phyloP scores from a whole-genome alignment of 2,329 filamentous ascomycete species.

The Ascochyta fabae region DNA sequence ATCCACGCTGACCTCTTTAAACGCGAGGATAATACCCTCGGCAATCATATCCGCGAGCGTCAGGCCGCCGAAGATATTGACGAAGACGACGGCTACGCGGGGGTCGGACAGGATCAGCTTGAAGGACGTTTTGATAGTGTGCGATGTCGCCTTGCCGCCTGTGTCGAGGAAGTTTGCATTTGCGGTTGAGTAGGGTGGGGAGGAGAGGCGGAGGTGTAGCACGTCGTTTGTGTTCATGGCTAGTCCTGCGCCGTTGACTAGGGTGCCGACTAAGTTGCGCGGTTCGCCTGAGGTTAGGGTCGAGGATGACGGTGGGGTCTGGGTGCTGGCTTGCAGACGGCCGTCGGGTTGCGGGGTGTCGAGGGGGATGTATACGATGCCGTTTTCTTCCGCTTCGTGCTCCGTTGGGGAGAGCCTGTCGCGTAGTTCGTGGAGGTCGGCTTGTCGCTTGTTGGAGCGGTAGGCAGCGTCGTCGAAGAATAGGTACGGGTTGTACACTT shows the following conservation, averaged over 20 bases:
- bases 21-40: slow-evolving; percentile 73
- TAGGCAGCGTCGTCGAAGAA: slow-evolving; percentile 75
- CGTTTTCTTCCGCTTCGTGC: slow-evolving; percentile 68
- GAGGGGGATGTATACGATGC: slow-evolving; percentile 79
- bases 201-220: slow-evolving; percentile 67
- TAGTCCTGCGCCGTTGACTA: slow-evolving; percentile 88
- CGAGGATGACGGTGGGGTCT: slow-evolving; percentile 13
- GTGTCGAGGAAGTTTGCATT: slow-evolving; percentile 89
- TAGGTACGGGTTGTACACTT: slow-evolving; percentile 63
- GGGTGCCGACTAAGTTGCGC: slow-evolving; percentile 73
- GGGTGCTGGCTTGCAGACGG: slow-evolving; percentile 6
- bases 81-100: slow-evolving; percentile 74
- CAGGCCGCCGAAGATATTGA: slow-evolving; percentile 74
- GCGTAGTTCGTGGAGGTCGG: slow-evolving; percentile 65
- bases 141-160: slow-evolving; percentile 83
- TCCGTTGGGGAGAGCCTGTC: slow-evolving; percentile 60
- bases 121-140: slow-evolving; percentile 80
- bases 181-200: slow-evolving; percentile 56
- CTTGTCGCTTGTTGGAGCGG: slow-evolving; percentile 66
- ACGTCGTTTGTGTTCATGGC: slow-evolving; percentile 92
- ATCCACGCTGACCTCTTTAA: slow-evolving; percentile 69
- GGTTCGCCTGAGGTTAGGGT: slow-evolving; percentile 26
- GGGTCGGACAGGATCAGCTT: slow-evolving; percentile 73
- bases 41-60: slow-evolving; percentile 85
- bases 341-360: slow-evolving; percentile 22